A percentile compares a stretch with the other conserved stretches of the same genome.
Conservation (phyloP, 202 grass and related monocot genomes). For the Elaeis oleifera region DNA sequence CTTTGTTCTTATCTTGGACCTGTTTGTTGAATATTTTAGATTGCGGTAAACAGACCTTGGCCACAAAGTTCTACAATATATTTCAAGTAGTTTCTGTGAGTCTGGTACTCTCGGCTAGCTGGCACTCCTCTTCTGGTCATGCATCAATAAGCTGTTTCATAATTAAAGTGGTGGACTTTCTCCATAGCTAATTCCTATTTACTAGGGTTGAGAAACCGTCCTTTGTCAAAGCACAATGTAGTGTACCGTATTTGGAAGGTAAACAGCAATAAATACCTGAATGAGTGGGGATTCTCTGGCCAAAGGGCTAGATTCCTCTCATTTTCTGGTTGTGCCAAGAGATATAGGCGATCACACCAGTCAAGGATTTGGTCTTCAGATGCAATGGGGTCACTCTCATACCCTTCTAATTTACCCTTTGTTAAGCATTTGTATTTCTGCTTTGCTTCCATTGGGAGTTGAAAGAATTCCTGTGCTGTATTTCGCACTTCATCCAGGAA, state of each 20-base stretch:
- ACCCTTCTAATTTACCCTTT: slow-evolving; percentile 36
- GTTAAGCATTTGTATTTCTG: slow-evolving; percentile 28
- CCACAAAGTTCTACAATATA: too few species aligned
- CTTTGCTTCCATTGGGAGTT: slow-evolving; percentile 34
- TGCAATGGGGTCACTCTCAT: slow-evolving; percentile 48
- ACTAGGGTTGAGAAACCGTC: not conserved
- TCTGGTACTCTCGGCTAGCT: too few species aligned
- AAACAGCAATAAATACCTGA: slow-evolving; percentile 14
- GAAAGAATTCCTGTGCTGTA: slow-evolving; percentile 42
- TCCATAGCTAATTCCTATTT: too few species aligned
- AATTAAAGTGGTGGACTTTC: too few species aligned
- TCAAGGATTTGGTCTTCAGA: slow-evolving; percentile 42
- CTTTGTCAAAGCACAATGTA: not conserved
- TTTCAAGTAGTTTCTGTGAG: too few species aligned
- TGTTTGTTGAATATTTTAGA: too few species aligned
- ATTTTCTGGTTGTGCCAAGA: slow-evolving; percentile 33
- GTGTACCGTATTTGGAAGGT: not conserved
- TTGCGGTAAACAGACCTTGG: too few species aligned
- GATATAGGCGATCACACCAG: slow-evolving; percentile 56
- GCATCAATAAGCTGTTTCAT: too few species aligned
- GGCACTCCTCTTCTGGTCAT: too few species aligned
- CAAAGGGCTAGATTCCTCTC: slow-evolving; percentile 28
- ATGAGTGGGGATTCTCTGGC: slow-evolving; percentile 17
- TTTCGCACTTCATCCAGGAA: slow-evolving; percentile 30
- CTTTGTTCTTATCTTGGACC: too few species aligned